Base-by-base conservation (phyloP, 176 grass and related monocot species). In the Aegilops speltoides region DNA sequence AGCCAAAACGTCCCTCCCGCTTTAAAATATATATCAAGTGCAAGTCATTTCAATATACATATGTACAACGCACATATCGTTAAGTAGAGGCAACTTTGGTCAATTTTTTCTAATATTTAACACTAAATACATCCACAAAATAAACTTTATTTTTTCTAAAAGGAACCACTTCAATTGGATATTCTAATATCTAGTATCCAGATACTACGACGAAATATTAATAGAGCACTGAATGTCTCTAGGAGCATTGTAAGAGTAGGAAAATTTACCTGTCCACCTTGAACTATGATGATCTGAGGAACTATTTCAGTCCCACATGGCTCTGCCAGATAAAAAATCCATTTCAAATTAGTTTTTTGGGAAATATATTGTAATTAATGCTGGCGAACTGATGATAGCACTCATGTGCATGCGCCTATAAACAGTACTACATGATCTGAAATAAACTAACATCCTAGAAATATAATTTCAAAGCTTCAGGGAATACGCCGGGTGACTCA, bases 201-300 rank as follows among this genome's bases (percentile, higher is more conserved):
- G 2, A 70, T 43, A 34, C 16, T 34, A 60, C 23, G 6, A 46
- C 0, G 71, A 72, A 82, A 59, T 83, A 40, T 6, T 79, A 86
- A 73, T 20, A 79, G 4, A 19, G 19, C 32, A 52, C 20, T 25
- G 64, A 8, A 54, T 76, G 78, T 54, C 28, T 83, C 7, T 24
- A 83, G 48, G 17, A 86, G 65, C 63, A 64, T 31, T 14, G 1
- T 60, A 66, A 74, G 33, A 22, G n/a, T 68, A n/a, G 24, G 22
- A 40, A 6, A 76, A 9, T 40, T n/a, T 94, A 98, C 93, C 96
- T 96, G 86, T 83, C 96, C 96, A 82, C 79, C 79, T 82, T 98
- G 88, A 24, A 98, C 88, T 45, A 87, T 87, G 77, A 98, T 91
- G 71, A 98, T 62, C 80, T 85, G 87, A 38, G 92, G 92, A 38